Base-by-base conservation (phyloP, 805 yeast genomes). In the Candida odintsovae region DNA sequence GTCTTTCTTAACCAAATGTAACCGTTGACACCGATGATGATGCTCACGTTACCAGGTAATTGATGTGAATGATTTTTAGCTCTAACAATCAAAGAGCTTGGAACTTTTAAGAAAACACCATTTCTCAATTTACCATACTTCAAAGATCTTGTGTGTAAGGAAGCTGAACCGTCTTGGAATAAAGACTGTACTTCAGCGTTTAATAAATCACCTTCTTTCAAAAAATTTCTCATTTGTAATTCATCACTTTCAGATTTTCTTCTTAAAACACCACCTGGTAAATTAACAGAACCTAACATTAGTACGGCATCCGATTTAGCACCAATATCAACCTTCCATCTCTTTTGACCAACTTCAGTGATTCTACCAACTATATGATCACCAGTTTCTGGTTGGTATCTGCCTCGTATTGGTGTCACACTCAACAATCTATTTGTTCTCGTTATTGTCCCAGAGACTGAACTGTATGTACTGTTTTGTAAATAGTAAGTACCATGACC, bases 291-390 rank as follows among this genome's bases (percentile, higher is more conserved):
- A 12, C 99, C 99, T 47, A 95, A 74, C 89, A 88, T 84, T 50
- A 94, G 69, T 0, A 88, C 83, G 0, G 97, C 98, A 62, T 90
- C 92, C 59, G 88, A 96, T 58, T 82, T 84, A n/a, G 89, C 88
- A 25, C 98, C 98, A 52, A 94, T 89, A 57, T 92, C 97, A 15
- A 94, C 98, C 62, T 85, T 89, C 99, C 99, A 94, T 57, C 98
- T 73, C 62, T 84, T 87, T 52, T 85, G 86, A 1, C 96, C 96
- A 6, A 92, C 97, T 58, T 94, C 98, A 2, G 94, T 83, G 54
- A 94, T 84, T 51, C 99, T 73, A 1, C 99, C 99, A 20, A 94
- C 83, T 20, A 94, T 75, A 64, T 94, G 98, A 63, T 94, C 99
- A 53, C 99, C 99, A 2, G 96, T 89, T 53, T 90, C 97, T 1